These are phyloP conservation scores for Hypoxylon sp. DNA, from an alignment of 2,329 filamentous ascomycete species.

Conservation along the genomic window DNA sequence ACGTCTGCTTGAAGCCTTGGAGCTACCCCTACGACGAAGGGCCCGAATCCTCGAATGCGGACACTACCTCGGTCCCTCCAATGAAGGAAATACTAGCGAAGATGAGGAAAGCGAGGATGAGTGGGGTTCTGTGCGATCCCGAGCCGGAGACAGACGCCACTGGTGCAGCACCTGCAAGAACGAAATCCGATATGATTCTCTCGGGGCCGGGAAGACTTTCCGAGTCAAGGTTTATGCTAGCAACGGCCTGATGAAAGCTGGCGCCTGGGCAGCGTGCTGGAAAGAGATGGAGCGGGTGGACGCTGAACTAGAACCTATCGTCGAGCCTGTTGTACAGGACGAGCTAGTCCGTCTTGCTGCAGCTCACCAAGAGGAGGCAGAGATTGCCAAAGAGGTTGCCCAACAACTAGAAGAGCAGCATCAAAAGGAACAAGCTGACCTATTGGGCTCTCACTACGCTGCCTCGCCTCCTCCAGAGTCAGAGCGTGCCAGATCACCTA, in stretches of 20 bases:
- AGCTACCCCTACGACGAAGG: constrained; percentile 72
- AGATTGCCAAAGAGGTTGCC: constrained; percentile 53
- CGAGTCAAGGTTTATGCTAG: constrained; percentile 91
- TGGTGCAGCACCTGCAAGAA: constrained; percentile 69
- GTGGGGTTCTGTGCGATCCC: constrained; percentile 54
- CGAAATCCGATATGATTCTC: constrained; percentile 67
- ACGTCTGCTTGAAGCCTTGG: constrained; percentile 78
- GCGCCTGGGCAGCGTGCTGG: constrained; percentile 95
- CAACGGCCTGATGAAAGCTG: constrained; percentile 91
- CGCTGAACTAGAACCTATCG: constrained; percentile 85
- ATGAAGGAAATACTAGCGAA: constrained; percentile 59
- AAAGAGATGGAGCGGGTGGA: constrained; percentile 99
- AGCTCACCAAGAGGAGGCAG: constrained; percentile 57
- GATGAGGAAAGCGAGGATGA: constrained; percentile 63
- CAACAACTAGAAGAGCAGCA: constrained; percentile 53
- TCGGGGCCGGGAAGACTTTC: constrained; percentile 71
- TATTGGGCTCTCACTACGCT: constrained; percentile 50
- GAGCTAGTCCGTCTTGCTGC: constrained; percentile 69
- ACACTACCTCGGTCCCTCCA: constrained; percentile 76
- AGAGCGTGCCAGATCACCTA: constrained; percentile 46
- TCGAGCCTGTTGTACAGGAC: constrained; percentile 69
- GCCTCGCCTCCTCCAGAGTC: constrained; percentile 43
- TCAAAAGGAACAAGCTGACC: constrained; percentile 45
- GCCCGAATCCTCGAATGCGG: constrained; percentile 80
- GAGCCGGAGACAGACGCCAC: constrained; percentile 56